Conservation (phyloP, 106 monocot genomes). For the Dendrobium catenatum region DNA sequence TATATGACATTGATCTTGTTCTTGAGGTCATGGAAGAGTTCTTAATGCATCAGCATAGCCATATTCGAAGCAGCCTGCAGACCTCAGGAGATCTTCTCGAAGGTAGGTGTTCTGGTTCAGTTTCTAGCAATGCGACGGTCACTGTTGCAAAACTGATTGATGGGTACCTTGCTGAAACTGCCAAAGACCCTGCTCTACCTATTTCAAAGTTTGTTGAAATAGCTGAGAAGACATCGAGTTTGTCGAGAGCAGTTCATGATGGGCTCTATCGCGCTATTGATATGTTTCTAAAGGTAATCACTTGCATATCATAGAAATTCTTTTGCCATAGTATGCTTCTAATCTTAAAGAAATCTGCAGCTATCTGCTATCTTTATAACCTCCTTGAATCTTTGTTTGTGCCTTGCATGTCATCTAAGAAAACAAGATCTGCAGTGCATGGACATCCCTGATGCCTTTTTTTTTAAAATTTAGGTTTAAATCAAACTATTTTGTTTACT, state of each 20-base stretch:
- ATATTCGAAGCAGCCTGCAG: constrained; percentile 9
- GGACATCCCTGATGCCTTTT: neutral
- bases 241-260: constrained; percentile 38
- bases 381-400: neutral
- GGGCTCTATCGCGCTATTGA: constrained; percentile 69
- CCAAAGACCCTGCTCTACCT: constrained; percentile 46
- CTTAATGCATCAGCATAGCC: constrained; percentile 15
- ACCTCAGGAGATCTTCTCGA: constrained; percentile 33
- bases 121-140: constrained; percentile 18
- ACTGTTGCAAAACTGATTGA: constrained; percentile 48
- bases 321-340: neutral
- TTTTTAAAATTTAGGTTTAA: neutral
- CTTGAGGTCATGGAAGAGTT: constrained; percentile 47
- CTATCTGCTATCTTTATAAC: neutral
- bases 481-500: neutral
- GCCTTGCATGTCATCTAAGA: neutral
- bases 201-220: constrained; percentile 49
- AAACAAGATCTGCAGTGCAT: neutral
- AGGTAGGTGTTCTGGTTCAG: constrained; percentile 9
- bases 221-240: constrained; percentile 41
- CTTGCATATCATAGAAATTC: neutral
- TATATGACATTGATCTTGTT: constrained; percentile 47
- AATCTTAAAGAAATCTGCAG: neutral
- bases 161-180: constrained; percentile 52
- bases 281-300: constrained; percentile 58